Conservation (phyloP, 208 protist genomes). For the Angomonas ambiguus region DNA sequence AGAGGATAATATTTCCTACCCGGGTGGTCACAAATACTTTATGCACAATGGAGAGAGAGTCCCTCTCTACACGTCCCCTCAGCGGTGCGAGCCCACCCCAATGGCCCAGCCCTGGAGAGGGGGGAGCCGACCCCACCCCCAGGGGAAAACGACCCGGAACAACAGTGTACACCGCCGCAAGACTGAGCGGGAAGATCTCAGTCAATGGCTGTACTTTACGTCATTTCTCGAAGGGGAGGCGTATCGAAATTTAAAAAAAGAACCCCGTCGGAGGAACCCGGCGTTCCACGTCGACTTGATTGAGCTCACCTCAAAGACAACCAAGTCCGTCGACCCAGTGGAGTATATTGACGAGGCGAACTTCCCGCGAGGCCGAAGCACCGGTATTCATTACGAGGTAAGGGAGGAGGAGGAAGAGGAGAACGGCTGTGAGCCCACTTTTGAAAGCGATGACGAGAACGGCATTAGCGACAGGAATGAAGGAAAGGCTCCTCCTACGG, state of each 20-base stretch:
- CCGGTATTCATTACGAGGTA: too few relatives aligned
- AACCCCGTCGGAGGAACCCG: background rate
- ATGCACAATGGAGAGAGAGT: background rate
- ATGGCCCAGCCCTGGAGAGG: background rate
- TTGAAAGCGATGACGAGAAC: too few relatives aligned
- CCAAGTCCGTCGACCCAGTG: constrained; percentile 5
- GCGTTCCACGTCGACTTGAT: background rate
- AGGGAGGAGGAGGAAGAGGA: background rate
- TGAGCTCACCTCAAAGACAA: background rate
- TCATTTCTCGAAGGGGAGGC: too few relatives aligned
- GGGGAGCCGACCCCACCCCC: background rate
- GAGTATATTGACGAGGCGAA: too few relatives aligned
- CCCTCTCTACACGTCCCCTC: background rate
- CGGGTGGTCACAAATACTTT: background rate
- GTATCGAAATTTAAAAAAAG: too few relatives aligned
- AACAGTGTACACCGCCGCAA: background rate
- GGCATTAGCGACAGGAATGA: background rate
- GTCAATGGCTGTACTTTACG: too few relatives aligned
- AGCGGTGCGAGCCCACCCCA: background rate
- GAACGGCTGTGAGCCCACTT: background rate
- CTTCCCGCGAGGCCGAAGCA: too few relatives aligned
- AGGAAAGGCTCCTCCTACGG: background rate
- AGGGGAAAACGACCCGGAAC: background rate
- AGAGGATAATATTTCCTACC: constrained; percentile 9
- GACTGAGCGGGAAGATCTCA: too few relatives aligned